A percentile compares a stretch with the other conserved stretches of the same genome.
Evolutionary conservation across 306 rosid species (phyloP).

Genomic region (Datisca glomerata): DNA sequence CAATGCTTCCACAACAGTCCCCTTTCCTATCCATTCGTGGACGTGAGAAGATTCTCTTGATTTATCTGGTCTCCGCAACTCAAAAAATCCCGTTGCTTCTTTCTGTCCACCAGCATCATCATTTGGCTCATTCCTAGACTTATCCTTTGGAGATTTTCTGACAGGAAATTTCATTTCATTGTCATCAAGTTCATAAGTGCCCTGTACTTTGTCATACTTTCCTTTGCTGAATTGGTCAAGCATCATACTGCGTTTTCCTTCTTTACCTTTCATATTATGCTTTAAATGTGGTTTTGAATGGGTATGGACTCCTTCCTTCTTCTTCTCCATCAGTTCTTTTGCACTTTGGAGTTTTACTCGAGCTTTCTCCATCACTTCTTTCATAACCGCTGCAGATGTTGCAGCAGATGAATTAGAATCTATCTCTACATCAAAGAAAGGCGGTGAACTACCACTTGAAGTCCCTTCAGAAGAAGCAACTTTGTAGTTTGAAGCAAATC

Average conservation of each 20-base stretch:
- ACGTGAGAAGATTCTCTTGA: constrained; percentile 25
- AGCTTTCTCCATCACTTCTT: constrained; percentile 50
- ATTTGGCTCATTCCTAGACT: constrained; percentile 26
- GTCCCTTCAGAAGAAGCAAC: constrained; percentile 32
- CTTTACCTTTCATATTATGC: constrained; percentile 28
- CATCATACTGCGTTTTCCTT: constrained; percentile 20
- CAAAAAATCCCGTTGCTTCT: constrained; percentile 71
- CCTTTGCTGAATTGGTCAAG: constrained; percentile 20
- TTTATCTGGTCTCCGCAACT: constrained; percentile 62
- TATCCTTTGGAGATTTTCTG: constrained; percentile 19
- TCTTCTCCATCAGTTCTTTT: constrained; percentile 53
- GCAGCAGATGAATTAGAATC: constrained; percentile 78
- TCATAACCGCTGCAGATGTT: constrained; percentile 51
- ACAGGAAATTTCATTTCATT: constrained; percentile 19
- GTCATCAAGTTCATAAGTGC: constrained; percentile 22
- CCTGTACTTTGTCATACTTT: constrained; percentile 28
- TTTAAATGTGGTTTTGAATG: constrained; percentile 19
- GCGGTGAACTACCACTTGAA: constrained; percentile 40
- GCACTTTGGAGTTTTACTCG: constrained; percentile 46
- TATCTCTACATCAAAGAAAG: constrained; percentile 77
- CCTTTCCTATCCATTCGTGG: constrained; percentile 28
- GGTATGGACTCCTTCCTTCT: constrained; percentile 37
- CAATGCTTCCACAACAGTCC: constrained; percentile 17
- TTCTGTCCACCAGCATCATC: constrained; percentile 51
- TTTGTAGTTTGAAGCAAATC: constrained; percentile 23